Evolutionary conservation across 768 basidiomycete genomes (phyloP), one percentile per base, ranked within the genome.

Genomic region (Amanita phalloides): DNA sequence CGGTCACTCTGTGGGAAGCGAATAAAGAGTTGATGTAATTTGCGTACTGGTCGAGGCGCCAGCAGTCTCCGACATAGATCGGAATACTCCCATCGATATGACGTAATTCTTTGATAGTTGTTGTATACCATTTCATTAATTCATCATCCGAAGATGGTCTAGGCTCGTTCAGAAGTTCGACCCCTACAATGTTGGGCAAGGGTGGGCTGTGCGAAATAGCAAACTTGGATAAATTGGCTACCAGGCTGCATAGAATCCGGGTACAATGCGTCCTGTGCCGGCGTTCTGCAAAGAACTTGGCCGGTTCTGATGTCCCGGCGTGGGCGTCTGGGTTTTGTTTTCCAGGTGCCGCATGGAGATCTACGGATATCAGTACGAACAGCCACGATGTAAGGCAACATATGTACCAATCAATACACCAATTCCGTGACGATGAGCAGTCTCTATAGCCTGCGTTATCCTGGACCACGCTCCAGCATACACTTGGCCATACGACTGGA

Each of bases 51-150:
- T 81, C 75, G 1, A 80, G 73, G 59, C 77, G 72, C 89, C 89
- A 93, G 41, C 81, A 80, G 58, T 93, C 90, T 4, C 77, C 73
- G 45, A 91, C 68, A 64, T 87, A 86, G 8, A 91, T 61, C 2
- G 90, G 86, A 20, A 90, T 70, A 2, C 68, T 66, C 0, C 75
- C 63, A 48, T 81, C 76, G 49, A 83, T 61, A 0, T 61, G 49
- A 9, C 78, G 77, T 1, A 90, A 56, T 2, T 71, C 70, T 13
- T 65, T 62, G 54, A 89, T 78, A 1, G 80, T 77, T 3, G 68
- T 61, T 20, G 64, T 59, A 60, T 91, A 91, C 84, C 85, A 91
- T 26, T 62, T 60, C 56, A 78, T 71, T 6, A 91, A 69, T 3
- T 64, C 62, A 25, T 68, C 56, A 58, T 83, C 79, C 8, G 69